phyloP scores from a whole-genome alignment of 1,139 yeast genomes.

The Blastobotrys apis region DNA sequence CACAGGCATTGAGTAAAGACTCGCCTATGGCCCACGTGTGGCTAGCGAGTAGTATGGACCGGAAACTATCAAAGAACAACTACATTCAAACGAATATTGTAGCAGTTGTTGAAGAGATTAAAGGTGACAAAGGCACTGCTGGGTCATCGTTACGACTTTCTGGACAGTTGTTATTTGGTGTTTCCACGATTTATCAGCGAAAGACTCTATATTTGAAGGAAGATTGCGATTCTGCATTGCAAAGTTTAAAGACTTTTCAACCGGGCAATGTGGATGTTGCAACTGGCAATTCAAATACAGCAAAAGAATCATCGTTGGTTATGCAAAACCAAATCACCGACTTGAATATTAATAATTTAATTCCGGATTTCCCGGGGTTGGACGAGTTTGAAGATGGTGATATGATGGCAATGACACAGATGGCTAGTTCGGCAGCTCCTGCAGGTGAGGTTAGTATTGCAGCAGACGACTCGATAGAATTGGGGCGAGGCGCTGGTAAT shows the following conservation, averaged over 20 bases:
- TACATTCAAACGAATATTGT: constrained; percentile 67
- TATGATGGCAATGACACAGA: constrained; percentile 7
- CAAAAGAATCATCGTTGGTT: constrained; percentile 53
- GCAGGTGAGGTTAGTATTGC: constrained; percentile 6
- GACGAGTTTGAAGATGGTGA: constrained; percentile 11
- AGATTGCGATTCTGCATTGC: constrained; percentile 77
- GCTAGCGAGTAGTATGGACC: constrained; percentile 88
- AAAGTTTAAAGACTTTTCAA: constrained; percentile 68
- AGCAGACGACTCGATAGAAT: constrained; percentile 38
- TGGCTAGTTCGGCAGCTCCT: constrained; percentile 1
- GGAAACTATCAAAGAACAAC: constrained; percentile 73
- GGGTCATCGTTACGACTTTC: constrained; percentile 65
- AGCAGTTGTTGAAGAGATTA: constrained; percentile 58
- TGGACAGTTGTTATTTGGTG: constrained; percentile 84
- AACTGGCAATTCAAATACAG: constrained; percentile 47
- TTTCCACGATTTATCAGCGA: constrained; percentile 80
- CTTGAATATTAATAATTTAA: constrained; percentile 10
- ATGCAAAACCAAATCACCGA: constrained; percentile 78
- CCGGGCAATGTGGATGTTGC: constrained; percentile 48
- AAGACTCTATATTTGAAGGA: constrained; percentile 81
- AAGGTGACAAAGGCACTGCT: constrained; percentile 43
- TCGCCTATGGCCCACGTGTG: constrained; percentile 90
- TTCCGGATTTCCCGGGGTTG: constrained; percentile 12
- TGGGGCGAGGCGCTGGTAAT: constrained; percentile 42
- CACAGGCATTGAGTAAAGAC: constrained; percentile 44